Evolutionary conservation across 2,329 filamentous ascomycete genomes (phyloP), one percentile per base, ranked within the genome.

Genomic region (Beauveria brongniartii): DNA sequence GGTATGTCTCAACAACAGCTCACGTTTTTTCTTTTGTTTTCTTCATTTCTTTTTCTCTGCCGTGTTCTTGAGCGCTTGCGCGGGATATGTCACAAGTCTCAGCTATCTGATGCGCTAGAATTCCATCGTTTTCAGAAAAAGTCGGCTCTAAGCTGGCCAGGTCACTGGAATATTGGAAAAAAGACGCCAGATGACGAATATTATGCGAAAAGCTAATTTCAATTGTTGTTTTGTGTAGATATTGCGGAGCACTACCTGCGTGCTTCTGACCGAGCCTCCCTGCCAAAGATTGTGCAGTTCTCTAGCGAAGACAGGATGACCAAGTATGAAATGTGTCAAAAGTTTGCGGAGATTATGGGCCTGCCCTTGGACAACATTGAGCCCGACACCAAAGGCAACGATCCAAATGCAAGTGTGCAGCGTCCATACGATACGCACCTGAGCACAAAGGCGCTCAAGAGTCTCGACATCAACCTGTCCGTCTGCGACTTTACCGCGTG

Each of bases 351-450:
- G 62, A 90, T 96, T 62, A 86, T 95, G 81, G 90, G 88, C 0
- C 71, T 95, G 60, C 81, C 88, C 12, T 78, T 88, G 22, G 82
- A 85, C 52, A 82, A 82, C 8, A 87, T 96, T 72, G 80, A 83
- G 67, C 77, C 88, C 10, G 88, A 91, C 68, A 82, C 85, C 26
- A 80, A 89, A 67, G 88, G 88, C 43, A 89, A 89, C 71, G 87
- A 90, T 65, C 85, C 87, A 6, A 86, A 84, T 63, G 84, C 87
- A 50, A 80, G 81, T 24, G 89, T 92, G 0, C 84, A 92, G 74
- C 81, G 92, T 64, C 92, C 92, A 14, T 96, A 90, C 70, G 91
- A 96, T 74, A 93, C 89, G 67, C 91, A 96, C 73, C 77, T 97
- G 51, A 92, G 90, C 68, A 96, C 89, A 9, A 83, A 82, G 73